Evolutionary conservation across 2,329 filamentous ascomycete species (phyloP).

Genomic region (Trichoderma lentiforme): DNA sequence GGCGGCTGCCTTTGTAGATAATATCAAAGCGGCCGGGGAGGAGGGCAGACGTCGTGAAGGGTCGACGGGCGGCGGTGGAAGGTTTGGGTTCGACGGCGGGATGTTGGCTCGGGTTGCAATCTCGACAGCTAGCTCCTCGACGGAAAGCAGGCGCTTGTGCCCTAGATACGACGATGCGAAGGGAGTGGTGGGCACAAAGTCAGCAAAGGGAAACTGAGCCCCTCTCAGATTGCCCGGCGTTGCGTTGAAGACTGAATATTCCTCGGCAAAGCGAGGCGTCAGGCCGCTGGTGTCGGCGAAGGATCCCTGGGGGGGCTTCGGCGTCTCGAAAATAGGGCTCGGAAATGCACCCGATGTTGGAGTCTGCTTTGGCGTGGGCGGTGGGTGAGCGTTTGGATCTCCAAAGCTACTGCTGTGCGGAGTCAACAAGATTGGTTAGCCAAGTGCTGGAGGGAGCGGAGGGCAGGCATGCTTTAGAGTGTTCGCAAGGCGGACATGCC

Average conservation of each 20-base stretch:
- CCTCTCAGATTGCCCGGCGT: constrained; percentile 57
- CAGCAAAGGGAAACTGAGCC: constrained; percentile 43
- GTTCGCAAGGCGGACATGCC: constrained; percentile 37
- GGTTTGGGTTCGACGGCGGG: constrained; percentile 50
- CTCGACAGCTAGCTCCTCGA: constrained; percentile 47
- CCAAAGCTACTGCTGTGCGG: constrained; percentile 50
- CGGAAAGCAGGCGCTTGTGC: constrained; percentile 52
- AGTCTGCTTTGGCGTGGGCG: constrained; percentile 56
- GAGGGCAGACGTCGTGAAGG: constrained; percentile 56
- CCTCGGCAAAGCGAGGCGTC: constrained; percentile 62
- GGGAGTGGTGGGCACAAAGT: constrained; percentile 40
- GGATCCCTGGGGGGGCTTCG: constrained; percentile 45
- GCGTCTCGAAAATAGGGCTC: constrained; percentile 56
- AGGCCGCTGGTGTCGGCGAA: constrained; percentile 51
- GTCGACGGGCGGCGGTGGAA: constrained; percentile 58
- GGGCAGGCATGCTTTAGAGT: constrained; percentile 20
- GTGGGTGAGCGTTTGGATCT: constrained; percentile 59
- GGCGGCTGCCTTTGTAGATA: constrained; percentile 30
- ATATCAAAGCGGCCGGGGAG: constrained; percentile 47
- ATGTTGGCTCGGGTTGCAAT: constrained; percentile 62
- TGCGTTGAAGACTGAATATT: constrained; percentile 64
- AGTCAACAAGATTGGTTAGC: constrained; percentile 8
- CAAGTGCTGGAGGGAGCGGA: constrained; percentile 9
- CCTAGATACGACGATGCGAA: constrained; percentile 29
- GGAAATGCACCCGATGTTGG: constrained; percentile 52